These are phyloP conservation scores for Teunomyces funiuensis DNA, from an alignment of 805 yeast genomes.

Conservation along the genomic window DNA sequence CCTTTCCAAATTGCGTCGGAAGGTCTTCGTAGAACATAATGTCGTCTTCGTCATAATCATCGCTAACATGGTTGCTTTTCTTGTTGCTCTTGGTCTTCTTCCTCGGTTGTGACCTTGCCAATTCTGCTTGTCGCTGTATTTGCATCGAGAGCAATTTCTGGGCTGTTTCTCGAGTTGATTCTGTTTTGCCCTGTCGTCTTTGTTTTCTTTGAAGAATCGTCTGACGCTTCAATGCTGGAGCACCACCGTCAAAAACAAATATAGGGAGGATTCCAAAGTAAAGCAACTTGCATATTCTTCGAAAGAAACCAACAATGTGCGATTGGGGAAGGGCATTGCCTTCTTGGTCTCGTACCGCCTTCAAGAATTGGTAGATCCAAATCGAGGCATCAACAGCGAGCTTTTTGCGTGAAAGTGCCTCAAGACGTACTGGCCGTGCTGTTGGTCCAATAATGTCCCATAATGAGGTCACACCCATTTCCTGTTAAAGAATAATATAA, in stretches of 20 bases:
- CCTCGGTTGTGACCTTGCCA: constrained; percentile 5
- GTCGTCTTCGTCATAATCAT: constrained; percentile 14
- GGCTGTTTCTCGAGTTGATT: constrained; percentile 72
- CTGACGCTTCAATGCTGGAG: constrained; percentile 75
- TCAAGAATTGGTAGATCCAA: constrained; percentile 96
- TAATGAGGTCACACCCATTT: constrained; percentile 93
- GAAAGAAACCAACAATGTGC: constrained; percentile 92
- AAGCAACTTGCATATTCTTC: constrained; percentile 86
- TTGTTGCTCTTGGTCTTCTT: not conserved
- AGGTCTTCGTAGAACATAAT: constrained; percentile 26
- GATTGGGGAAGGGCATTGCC: constrained; percentile 78
- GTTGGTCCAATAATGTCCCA: constrained; percentile 92
- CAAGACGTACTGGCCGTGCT: constrained; percentile 86
- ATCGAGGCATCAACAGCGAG: constrained; percentile 97
- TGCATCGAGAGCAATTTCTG: constrained; percentile 77
- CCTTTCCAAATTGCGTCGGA: constrained; percentile 3
- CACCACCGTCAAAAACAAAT: constrained; percentile 95
- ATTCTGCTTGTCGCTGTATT: constrained; percentile 53
- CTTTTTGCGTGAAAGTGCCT: constrained; percentile 71
- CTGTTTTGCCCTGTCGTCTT: constrained; percentile 70
- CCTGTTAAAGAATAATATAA: constrained; percentile 8
- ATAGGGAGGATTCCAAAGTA: constrained; percentile 87
- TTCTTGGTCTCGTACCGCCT: constrained; percentile 85
- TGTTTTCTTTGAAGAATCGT: constrained; percentile 76
- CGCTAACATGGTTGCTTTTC: constrained; percentile 3